Conservation (phyloP, 148 eudicot species). For the Vaccinium darrowii region DNA sequence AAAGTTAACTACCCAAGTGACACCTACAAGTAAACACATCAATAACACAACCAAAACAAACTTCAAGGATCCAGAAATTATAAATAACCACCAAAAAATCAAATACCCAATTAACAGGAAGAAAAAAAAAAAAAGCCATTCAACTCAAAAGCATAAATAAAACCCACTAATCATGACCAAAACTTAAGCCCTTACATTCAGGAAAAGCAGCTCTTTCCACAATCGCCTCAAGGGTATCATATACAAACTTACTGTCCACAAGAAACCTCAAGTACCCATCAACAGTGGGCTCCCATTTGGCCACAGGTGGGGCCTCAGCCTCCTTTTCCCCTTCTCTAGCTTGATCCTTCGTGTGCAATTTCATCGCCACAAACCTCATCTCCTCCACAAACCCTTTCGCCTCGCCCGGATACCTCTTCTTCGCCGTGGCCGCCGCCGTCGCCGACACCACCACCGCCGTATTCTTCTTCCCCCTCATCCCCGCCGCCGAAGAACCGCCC, state of each 20-base stretch:
- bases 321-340: slow-evolving; percentile 80
- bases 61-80: not conserved
- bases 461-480: slow-evolving; percentile 18
- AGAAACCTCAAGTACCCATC: slow-evolving; percentile 91
- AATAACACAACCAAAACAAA: no score
- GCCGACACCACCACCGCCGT: slow-evolving; percentile 21
- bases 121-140: not conserved
- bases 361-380: slow-evolving; percentile 97
- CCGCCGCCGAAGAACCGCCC: slow-evolving; percentile 3
- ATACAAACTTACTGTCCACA: slow-evolving; percentile 90
- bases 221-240: slow-evolving; percentile 77
- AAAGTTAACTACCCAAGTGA: no score
- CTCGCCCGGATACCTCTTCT: slow-evolving; percentile 60
- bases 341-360: slow-evolving; percentile 78
- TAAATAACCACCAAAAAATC: not conserved
- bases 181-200: slow-evolving; percentile 56
- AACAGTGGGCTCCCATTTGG: slow-evolving; percentile 78
- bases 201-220: slow-evolving; percentile 63
- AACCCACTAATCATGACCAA: not conserved
- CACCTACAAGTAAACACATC: no score
- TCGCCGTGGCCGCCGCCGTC: slow-evolving; percentile 32
- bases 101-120: slow-evolving; percentile 11
- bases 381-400: slow-evolving; percentile 91
- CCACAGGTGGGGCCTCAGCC: slow-evolving; percentile 53
- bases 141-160: not conserved